A percentile compares a stretch with the other conserved stretches of the same genome.
Evolutionary conservation across 163 green algal species (phyloP).

Genomic region (Prototheca cutis): DNA sequence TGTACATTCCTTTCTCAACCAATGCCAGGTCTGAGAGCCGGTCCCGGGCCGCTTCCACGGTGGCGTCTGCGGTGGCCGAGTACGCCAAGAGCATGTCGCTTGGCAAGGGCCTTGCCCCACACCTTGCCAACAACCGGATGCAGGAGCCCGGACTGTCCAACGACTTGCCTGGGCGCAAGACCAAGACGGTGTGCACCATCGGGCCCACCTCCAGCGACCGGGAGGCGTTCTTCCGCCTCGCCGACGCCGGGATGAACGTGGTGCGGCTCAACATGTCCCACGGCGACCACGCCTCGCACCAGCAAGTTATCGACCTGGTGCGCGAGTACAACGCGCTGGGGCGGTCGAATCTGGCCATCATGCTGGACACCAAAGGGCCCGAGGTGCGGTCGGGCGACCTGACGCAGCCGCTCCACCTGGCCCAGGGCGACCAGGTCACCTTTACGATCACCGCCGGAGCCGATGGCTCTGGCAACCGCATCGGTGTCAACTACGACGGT

Average conservation of each 20-base stretch:
- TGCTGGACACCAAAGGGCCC: slow-evolving; percentile 85
- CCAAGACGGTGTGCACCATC: slow-evolving; percentile 78
- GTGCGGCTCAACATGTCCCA: slow-evolving; percentile 76
- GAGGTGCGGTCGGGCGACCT: slow-evolving; percentile 75
- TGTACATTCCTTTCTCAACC: no score
- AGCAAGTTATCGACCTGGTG: slow-evolving; percentile 59
- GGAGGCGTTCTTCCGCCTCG: slow-evolving; percentile 57
- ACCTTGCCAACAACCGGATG: no score
- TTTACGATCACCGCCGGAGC: slow-evolving; percentile 74
- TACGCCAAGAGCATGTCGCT: not conserved
- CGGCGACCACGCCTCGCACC: slow-evolving; percentile 62
- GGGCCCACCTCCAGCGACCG: slow-evolving; percentile 49
- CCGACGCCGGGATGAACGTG: slow-evolving; percentile 66
- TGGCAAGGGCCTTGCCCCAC: no score
- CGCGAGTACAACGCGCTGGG: slow-evolving; percentile 56
- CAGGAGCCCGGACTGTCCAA: no score
- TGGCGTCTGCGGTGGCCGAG: not conserved
- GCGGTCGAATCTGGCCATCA: slow-evolving; percentile 42
- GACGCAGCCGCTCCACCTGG: slow-evolving; percentile 54
- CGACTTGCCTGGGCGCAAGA: slow-evolving; percentile 26
- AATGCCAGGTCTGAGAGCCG: no score
- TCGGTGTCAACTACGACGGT: slow-evolving; percentile 81
- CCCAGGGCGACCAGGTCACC: slow-evolving; percentile 48
- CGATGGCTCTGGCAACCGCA: slow-evolving; percentile 42
- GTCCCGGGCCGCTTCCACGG: no score